Evolutionary conservation across 371 early-diverging fungal genomes (phyloP), one percentile per base, ranked within the genome.

Genomic region (Apophysomyces variabilis): DNA sequence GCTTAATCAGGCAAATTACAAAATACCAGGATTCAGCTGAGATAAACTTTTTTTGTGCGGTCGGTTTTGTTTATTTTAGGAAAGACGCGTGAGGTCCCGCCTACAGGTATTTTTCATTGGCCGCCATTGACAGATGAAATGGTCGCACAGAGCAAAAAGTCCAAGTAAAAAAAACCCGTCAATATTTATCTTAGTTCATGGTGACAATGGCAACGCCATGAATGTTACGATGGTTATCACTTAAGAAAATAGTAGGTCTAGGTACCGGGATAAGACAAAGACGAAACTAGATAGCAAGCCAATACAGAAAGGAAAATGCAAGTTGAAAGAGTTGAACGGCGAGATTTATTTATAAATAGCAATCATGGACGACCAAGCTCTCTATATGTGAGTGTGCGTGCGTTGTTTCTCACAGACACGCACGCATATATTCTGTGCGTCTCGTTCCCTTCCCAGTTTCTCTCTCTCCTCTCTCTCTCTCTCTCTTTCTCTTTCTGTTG

Each of bases 31-130:
- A 50, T 50, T 50, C 21, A 50, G 54, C 54, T 50, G 54, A 50
- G 54, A 50, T 50, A 50, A 50, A 21, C 18, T 50, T 50, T 50
- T 21, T 50, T 50, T 21, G 18, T 21, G 18, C 54, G 54, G 54
- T 1, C n/a, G 32, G 21, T 50, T 50, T 50, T 50, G 21, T 50
- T 18, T 50, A 21, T 50, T 50, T 50, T 50, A 50, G 54, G 54
- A 50, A 50, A 21, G 54, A 21, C 54, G 54, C 54, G 54, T 50
- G 54, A 50, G 54, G 54, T 50, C 54, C 32, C 54, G 54, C n/a
- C 1, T 16, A 21, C 21, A 11, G 9, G 21, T 50, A 18, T 0
- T 21, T 50, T 50, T 50, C 9, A 50, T 50, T 50, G 54, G 54
- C 54, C 54, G 54, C 54, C 9, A 21, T 21, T 21, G 21, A 16